Percentiles rank a stretch among this genome's conserved stretches.
Evolutionary conservation across 805 yeast genomes (phyloP).

Genomic region (Kregervanrija pseudodelftensis): DNA sequence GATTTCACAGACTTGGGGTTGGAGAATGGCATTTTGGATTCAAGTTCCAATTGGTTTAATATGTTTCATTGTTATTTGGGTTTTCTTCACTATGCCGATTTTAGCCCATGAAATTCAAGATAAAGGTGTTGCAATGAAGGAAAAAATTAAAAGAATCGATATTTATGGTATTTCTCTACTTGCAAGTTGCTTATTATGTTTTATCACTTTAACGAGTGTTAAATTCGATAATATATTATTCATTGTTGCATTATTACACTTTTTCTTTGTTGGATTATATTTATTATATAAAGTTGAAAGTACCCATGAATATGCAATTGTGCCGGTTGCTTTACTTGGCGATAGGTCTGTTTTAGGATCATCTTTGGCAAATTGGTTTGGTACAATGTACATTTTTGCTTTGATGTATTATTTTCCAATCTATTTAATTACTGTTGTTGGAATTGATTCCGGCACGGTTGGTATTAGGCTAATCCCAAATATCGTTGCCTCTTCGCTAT

Average conservation of each 20-base stretch:
- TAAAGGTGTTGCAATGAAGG: conserved; percentile 30
- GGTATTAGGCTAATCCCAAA: conserved; percentile 57
- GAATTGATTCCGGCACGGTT: conserved; percentile 45
- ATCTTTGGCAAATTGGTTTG: conserved; percentile 57
- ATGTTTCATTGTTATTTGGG: conserved; percentile 31
- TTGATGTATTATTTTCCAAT: conserved; percentile 56
- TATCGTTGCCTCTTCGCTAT: conserved; percentile 49
- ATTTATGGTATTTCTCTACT: conserved; percentile 32
- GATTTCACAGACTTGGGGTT: conserved; percentile 47
- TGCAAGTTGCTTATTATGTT: conserved; percentile 25
- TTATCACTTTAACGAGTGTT: conserved; percentile 31
- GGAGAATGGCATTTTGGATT: conserved; percentile 57
- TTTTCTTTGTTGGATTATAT: conserved; percentile 5
- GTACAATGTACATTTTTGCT: conserved; percentile 39
- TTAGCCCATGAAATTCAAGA: conserved; percentile 25
- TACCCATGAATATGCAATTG: conserved; percentile 42
- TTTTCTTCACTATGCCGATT: conserved; percentile 39
- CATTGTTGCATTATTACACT: neutral
- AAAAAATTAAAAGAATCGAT: conserved; percentile 50
- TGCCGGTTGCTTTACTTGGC: conserved; percentile 49
- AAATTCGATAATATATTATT: conserved; percentile 23
- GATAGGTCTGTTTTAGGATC: conserved; percentile 58
- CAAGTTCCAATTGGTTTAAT: conserved; percentile 46
- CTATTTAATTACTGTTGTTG: conserved; percentile 49
- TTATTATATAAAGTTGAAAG: conserved; percentile 15